Conservation (phyloP, 768 basidiomycete species). For the Boletus pseudopeckii region DNA sequence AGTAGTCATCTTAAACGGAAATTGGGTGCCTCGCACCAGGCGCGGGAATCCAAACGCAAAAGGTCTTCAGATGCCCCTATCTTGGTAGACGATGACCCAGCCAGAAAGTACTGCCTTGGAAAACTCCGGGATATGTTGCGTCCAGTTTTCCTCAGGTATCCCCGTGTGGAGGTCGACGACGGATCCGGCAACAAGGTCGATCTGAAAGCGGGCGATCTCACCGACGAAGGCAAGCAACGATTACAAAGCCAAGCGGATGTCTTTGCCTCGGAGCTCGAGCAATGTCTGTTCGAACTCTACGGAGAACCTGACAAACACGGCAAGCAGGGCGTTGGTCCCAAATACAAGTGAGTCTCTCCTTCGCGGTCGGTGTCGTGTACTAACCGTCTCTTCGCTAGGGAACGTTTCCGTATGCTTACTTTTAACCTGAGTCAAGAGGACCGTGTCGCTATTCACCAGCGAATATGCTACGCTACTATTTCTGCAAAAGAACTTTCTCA, state of each 20-base stretch:
- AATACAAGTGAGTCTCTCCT: constrained; percentile 67
- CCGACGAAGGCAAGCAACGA: constrained; percentile 55
- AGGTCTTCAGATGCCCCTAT: constrained; percentile 40
- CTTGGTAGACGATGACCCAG: constrained; percentile 59
- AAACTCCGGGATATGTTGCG: constrained; percentile 72
- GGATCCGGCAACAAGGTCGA: constrained; percentile 33
- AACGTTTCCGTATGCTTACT: constrained; percentile 85
- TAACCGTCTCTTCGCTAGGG: constrained; percentile 43
- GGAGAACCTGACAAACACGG: constrained; percentile 74
- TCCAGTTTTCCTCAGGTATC: constrained; percentile 70
- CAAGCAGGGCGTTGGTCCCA: constrained; percentile 58
- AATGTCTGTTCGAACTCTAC: constrained; percentile 70
- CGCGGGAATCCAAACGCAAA: constrained; percentile 46
- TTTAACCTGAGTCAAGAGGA: constrained; percentile 87
- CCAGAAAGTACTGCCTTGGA: constrained; percentile 74
- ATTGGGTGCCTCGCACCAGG: constrained; percentile 35
- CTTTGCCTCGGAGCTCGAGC: constrained; percentile 73
- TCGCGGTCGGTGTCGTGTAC: neutral
- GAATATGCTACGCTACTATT: constrained; percentile 67
- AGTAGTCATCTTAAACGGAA: constrained; percentile 51
- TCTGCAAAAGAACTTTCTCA: constrained; percentile 69
- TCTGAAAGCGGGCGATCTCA: constrained; percentile 52
- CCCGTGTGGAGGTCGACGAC: constrained; percentile 43
- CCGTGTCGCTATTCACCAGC: constrained; percentile 72
- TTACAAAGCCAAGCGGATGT: constrained; percentile 55